phyloP scores from a whole-genome alignment of 2,329 filamentous ascomycete genomes.

The Xylaria sp. region DNA sequence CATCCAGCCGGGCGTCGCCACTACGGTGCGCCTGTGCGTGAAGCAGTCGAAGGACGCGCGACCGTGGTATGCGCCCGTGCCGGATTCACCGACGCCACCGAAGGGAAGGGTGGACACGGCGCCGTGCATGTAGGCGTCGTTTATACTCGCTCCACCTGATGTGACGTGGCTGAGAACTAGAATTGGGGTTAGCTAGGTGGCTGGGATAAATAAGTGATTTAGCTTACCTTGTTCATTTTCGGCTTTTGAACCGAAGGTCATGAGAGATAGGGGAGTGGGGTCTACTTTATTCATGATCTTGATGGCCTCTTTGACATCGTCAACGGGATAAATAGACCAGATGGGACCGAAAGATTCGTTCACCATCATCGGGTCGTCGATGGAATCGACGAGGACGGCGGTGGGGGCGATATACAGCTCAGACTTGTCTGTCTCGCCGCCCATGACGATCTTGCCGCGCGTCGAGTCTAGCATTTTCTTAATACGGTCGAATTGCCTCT shows the following conservation, averaged over 20 bases:
- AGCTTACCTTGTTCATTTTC: constrained; percentile 78
- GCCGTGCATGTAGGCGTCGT: constrained; percentile 75
- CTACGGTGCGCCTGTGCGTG: constrained; percentile 61
- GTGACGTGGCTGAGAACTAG: constrained; percentile 68
- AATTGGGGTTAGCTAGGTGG: constrained; percentile 11
- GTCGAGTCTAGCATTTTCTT: constrained; percentile 91
- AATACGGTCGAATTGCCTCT: constrained; percentile 79
- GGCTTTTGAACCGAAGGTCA: constrained; percentile 82
- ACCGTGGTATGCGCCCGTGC: constrained; percentile 80
- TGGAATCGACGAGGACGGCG: constrained; percentile 81
- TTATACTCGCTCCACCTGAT: constrained; percentile 75
- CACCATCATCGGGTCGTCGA: constrained; percentile 79
- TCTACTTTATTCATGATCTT: constrained; percentile 82
- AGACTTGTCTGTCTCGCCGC: constrained; percentile 82
- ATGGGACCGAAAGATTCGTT: constrained; percentile 96
- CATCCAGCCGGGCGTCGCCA: constrained; percentile 73
- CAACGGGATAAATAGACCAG: constrained; percentile 81
- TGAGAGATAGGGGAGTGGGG: constrained; percentile 83
- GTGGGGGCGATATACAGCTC: constrained; percentile 91
- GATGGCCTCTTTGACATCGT: constrained; percentile 87
- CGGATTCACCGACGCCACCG: constrained; percentile 84
- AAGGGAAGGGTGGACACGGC: constrained; percentile 78
- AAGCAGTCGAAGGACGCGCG: constrained; percentile 73
- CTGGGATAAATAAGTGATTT: background rate
- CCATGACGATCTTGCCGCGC: constrained; percentile 85